Evolutionary conservation across 305 asterid genomes (phyloP).

Genomic region (Fraxinus sp.): DNA sequence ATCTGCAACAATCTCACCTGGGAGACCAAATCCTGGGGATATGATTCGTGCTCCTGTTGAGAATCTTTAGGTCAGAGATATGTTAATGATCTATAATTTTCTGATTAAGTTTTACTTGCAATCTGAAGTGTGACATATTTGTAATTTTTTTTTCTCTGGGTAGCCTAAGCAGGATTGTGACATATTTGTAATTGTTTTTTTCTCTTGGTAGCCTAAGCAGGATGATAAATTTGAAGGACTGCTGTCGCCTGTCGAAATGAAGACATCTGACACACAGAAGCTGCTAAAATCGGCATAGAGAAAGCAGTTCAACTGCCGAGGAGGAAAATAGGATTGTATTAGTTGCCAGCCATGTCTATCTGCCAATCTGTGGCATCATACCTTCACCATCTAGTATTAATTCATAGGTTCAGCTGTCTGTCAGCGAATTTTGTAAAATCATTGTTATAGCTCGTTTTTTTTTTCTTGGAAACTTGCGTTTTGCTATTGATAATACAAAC

Average conservation of each 20-base stretch:
- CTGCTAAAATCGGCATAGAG: constrained; percentile 15
- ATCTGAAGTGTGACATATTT: constrained; percentile 3
- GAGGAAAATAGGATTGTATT: constrained; percentile 2
- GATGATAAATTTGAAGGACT: background rate
- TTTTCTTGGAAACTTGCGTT: background rate
- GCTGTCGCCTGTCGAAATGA: background rate
- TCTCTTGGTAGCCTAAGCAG: constrained; percentile 8
- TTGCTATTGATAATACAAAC: background rate
- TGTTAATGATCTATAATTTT: background rate
- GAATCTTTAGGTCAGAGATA: constrained; percentile 30
- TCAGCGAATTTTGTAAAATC: background rate
- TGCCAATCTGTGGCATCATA: background rate
- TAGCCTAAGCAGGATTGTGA: background rate
- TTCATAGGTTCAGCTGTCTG: background rate
- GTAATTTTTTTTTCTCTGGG: background rate
- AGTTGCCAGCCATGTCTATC: background rate
- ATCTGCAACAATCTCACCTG: constrained; percentile 15
- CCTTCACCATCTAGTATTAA: too few relatives aligned
- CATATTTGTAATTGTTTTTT: background rate
- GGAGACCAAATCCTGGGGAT: background rate
- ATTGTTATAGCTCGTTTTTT: background rate
- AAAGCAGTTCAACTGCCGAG: constrained; percentile 3
- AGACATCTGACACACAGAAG: constrained; percentile 1
- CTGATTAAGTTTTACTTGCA: background rate
- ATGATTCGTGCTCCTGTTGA: constrained; percentile 12